Conservation (phyloP, 2,329 filamentous ascomycete genomes). For the Alternaria burnsii region DNA sequence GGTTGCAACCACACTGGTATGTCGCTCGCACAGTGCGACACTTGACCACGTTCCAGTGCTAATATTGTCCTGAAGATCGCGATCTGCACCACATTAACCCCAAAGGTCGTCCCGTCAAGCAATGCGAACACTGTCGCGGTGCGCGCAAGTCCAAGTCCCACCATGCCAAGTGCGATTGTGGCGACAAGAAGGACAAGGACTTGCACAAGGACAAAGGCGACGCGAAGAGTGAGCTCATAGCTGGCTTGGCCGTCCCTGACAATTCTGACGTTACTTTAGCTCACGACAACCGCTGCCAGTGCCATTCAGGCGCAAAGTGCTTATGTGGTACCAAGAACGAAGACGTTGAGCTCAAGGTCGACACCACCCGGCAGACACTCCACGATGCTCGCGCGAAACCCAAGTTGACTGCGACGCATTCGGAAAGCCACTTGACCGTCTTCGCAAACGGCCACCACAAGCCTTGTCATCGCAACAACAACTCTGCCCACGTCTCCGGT, state of each 20-base stretch:
- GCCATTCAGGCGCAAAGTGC: slow-evolving; percentile 67
- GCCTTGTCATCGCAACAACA: slow-evolving; percentile 70
- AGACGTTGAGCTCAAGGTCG: slow-evolving; percentile 56
- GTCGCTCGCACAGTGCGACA: slow-evolving; percentile 23
- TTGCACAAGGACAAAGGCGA: slow-evolving; percentile 58
- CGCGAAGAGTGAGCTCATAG: slow-evolving; percentile 49
- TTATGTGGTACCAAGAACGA: slow-evolving; percentile 68
- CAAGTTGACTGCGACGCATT: slow-evolving; percentile 64
- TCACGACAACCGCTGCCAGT: slow-evolving; percentile 59
- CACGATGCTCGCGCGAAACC: slow-evolving; percentile 62
- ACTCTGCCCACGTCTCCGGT: slow-evolving; percentile 69
- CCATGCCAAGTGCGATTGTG: slow-evolving; percentile 96
- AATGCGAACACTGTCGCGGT: slow-evolving; percentile 95
- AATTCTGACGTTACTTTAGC: slow-evolving; percentile 44
- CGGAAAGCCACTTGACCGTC: slow-evolving; percentile 67
- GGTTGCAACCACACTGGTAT: slow-evolving; percentile 95
- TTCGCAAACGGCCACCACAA: slow-evolving; percentile 72
- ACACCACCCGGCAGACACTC: slow-evolving; percentile 55
- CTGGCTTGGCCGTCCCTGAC: slow-evolving; percentile 40
- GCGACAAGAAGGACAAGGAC: slow-evolving; percentile 79
- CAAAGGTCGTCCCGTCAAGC: slow-evolving; percentile 95
- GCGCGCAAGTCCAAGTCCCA: slow-evolving; percentile 95
- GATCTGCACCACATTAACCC: slow-evolving; percentile 95
- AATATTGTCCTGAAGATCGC: slow-evolving; percentile 69
- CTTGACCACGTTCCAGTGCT: slow-evolving; percentile 22